Base-by-base conservation (phyloP, 108 stramenopile species). In the Cyclostephanos invisitatus region DNA sequence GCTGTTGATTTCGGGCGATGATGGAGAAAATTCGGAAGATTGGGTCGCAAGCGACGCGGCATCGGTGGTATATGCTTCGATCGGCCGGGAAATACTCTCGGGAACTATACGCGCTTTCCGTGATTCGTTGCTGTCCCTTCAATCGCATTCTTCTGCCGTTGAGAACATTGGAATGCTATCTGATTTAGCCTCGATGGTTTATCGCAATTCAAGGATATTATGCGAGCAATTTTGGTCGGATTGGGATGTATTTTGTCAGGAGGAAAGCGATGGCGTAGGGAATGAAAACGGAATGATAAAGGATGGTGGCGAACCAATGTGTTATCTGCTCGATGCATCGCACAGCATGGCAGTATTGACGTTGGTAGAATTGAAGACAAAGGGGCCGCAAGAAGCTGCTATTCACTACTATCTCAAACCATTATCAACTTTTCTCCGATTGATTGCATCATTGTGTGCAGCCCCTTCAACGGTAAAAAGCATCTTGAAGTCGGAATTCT, bases 121-220 rank as follows among this genome's bases (percentile, higher is more conserved):
- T 10, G 60, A 59, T 15, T 57, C 59, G 8, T 61, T 79, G 32
- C 62, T 79, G 7, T 73, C 72, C 8, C 67, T 73, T 18, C 67
- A 68, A 38, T 68, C 62, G n/a, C 12, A 56, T 56, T 59, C 66
- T 0, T 73, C 71, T 15, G 75, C 84, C 17, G 69, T 79, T 24
- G 83, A 86, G 18, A 89, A 89, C 54, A 74, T 89, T 42, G 81
- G 81, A 12, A 83, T 85, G 77, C 70, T 90, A 0, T 83, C 75
- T 47, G 77, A 85, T 36, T 72, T 90, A 22, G 82, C 76, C 7
- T 71, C 75, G 0, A 47, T 69, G 18, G 42, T 88, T 57, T 80
- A 75, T 77, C 74, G 73, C n/a, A 85, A 85, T 60, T 87, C 84
- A 17, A 36, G 68, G 24, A 65, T 70, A 11, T 74, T 87, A 15